Base-by-base conservation (phyloP, 225 moss, liverwort and hornwort species). In the Rhytidiadelphus loreus region DNA sequence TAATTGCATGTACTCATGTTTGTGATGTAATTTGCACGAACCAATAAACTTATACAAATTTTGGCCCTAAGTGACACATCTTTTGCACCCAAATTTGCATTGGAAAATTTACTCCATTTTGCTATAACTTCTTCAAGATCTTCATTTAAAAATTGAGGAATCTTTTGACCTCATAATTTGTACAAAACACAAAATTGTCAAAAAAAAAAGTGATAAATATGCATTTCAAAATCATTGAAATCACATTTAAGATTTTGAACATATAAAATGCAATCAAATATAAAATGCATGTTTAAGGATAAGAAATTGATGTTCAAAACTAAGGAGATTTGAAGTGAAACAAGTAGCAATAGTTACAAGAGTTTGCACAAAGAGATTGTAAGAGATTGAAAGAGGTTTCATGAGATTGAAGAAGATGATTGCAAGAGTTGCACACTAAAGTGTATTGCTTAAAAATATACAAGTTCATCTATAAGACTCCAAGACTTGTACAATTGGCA, bases 251-350 rank as follows among this genome's bases (percentile, higher is more conserved):
- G 11, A 44, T 44, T 48, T 74, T 48, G 7, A 46, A 46, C n/a
- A n/a, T n/a, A n/a, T n/a, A n/a, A n/a, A n/a, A n/a, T n/a, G n/a
- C n/a, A n/a, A n/a, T n/a, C n/a, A n/a, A n/a, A n/a, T n/a, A n/a
- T n/a, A n/a, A n/a, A n/a, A n/a, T n/a, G n/a, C n/a, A n/a, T 68
- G n/a, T 68, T 2, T 11, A 37, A 66, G 5, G 12, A n/a, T 2
- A 12, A 68, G 1, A n/a, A 68, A n/a, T 37, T n/a, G 66, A 66
- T n/a, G n/a, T 66, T 66, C 6, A 66, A 66, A 66, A 66, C 21
- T 4, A 66, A 21, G 0, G 21, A 18, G 22, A 68, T n/a, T 68
- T 1, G 0, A 68, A n/a, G 7, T n/a, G 12, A n/a, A 66, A n/a
- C 12, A 68, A n/a, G 22, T 68, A 68, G 22, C 2, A n/a, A 22